phyloP scores from a whole-genome alignment of 352 stramenopile species.

The Plasmopara viticola region DNA sequence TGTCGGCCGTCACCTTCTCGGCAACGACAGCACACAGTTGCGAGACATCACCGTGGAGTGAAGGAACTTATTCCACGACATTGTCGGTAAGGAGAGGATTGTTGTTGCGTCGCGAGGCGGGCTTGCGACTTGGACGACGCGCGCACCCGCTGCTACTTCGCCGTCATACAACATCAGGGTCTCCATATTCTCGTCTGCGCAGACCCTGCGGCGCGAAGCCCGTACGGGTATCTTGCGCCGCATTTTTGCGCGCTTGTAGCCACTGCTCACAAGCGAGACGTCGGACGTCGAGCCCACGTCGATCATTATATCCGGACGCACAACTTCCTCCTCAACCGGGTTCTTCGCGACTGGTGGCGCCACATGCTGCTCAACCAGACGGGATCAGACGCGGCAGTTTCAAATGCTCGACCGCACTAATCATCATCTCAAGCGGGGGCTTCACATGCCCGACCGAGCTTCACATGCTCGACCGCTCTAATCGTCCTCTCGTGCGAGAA shows the following conservation, averaged over 20 bases:
- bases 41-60: neutral
- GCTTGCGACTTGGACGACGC: neutral
- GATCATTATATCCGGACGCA: no score
- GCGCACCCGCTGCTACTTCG: neutral
- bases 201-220: neutral
- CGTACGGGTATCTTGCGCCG: no score
- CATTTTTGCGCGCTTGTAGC: no score
- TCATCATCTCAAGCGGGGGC: neutral
- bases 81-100: conserved; percentile 1
- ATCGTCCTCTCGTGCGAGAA: neutral
- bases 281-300: no score
- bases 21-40: neutral
- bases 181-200: neutral
- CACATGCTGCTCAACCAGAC: no score
- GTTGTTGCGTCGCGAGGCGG: conserved; percentile 2
- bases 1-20: neutral
- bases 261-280: no score
- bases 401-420: neutral
- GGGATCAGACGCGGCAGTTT: no score
- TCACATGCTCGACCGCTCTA: neutral
- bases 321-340: no score
- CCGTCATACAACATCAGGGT: no score
- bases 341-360: no score
- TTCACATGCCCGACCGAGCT: neutral
- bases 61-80: conserved; percentile 8